phyloP scores from a whole-genome alignment of 2,329 filamentous ascomycete species.

The Pleoardoris graminearum region DNA sequence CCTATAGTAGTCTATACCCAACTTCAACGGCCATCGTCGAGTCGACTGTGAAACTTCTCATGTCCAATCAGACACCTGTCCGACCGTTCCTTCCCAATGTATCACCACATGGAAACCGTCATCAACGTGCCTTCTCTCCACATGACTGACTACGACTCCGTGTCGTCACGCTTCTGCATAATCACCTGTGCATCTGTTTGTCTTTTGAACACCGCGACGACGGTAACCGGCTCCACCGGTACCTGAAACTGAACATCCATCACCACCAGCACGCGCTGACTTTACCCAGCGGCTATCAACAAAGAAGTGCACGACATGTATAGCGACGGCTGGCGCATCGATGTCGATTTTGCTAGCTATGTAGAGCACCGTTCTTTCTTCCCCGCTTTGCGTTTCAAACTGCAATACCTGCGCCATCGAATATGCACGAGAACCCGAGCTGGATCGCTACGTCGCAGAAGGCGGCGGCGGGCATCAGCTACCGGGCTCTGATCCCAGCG shows the following conservation, averaged over 20 bases:
- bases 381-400: background rate
- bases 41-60: constrained; percentile 1
- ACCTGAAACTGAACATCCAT: background rate
- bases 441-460: constrained; percentile 30
- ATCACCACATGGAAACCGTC: too few species aligned
- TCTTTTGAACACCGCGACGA: background rate
- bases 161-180: background rate
- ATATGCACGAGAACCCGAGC: constrained; percentile 28
- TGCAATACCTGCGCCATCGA: constrained; percentile 1
- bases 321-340: background rate
- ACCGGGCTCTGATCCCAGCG: constrained; percentile 29
- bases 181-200: background rate
- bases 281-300: background rate
- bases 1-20: background rate
- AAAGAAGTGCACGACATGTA: background rate
- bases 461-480: constrained; percentile 27
- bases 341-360: background rate
- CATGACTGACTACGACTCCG: background rate
- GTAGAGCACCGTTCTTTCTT: background rate
- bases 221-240: background rate
- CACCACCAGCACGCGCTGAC: background rate
- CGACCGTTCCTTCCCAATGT: background rate
- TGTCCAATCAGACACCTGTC: background rate
- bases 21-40: background rate
- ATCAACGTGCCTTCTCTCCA: background rate